Base-by-base conservation (phyloP, 495 filamentous ascomycete genomes). In the Annulohypoxylon nitens region DNA sequence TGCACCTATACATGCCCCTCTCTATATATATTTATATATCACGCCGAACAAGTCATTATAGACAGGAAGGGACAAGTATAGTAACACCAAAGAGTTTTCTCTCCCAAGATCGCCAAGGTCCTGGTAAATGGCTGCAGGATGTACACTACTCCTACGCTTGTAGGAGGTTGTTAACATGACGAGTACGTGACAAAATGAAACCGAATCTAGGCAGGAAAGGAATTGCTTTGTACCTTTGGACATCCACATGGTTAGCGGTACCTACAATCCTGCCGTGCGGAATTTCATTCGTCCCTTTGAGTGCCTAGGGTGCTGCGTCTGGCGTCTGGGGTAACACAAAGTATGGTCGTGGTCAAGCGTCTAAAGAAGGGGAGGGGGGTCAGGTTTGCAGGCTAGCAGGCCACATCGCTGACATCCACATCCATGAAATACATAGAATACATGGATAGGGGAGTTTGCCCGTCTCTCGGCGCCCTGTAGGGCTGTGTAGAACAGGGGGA, bases 391-490 rank as follows among this genome's bases (percentile, higher is more conserved):
- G 20, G 45, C 58, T 18, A 37, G 59, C 51, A 70, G 43, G 45
- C 58, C 61, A 67, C 50, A 65, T 45, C 47, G 67, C 67, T 70
- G 67, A 68, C 72, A 70, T 48, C 20, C 20, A 23, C 20, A 23
- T 23, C 53, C 33, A 57, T 14, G 53, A 3, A 37, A 47, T 48
- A 14, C 39, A 14, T 4, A 14, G 39, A 43, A 30, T 55, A 14
- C 39, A 14, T n/a, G 39, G 39, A 43, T n/a, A 14, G 39, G 39
- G 16, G 50, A 45, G 7, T 36, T 41, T 61, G 59, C 60, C 47
- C 72, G 63, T 67, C 30, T 50, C 20, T 71, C 59, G 67, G 57
- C 71, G 72, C 72, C 72, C 72, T 64, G 72, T 75, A 75, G 72
- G 72, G 72, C 72, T 75, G 67, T 75, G 72, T 43, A 48, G 12